Base-by-base conservation (phyloP, 768 basidiomycete genomes). In the Macrolepiota dolichaula region DNA sequence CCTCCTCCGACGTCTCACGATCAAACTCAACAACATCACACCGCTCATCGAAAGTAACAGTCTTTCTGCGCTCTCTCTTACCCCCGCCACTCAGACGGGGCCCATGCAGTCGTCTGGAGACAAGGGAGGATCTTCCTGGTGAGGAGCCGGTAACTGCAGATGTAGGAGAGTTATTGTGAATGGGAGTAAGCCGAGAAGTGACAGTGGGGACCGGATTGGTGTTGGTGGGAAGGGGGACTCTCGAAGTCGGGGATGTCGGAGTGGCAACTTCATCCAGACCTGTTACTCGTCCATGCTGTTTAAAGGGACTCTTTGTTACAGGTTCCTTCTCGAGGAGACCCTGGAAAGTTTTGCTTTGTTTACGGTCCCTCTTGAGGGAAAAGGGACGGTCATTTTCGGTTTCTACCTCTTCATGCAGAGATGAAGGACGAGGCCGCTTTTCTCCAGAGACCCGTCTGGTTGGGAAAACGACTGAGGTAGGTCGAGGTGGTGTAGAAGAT, bases 1-100 rank as follows among this genome's bases (percentile, higher is more conserved):
- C 71, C 36, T 76, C 71, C 22, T 71, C 70, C 7, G 59, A 61
- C 12, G 59, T 61, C 17, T 89, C 88, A 19, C 80, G 75, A 59
- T 91, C 87, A 69, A 91, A 92, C 68, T 93, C 91, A 32, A 93
- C 72, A 11, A 95, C 91, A 63, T 94, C 92, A 65, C 89, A 91
- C 11, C 85, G 81, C 63, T 91, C 88, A 69, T 88, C 82, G 61
- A 90, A 95, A 1, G 85, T 89, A 27, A 95, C 93, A 0, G 85
- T 92, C 71, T 92, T 94, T 63, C 89, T 73, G 29, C 84, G 79
- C 66, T 84, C 82, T 22, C 84, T 79, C 67, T 68, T 79, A 1
- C 75, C 73, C 53, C 77, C 78, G 25, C 77, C 80, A 57, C 79
- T 84, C 3, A 82, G 74, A 32, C 92, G 87, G 4, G 92, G 92